Base-by-base conservation (phyloP, 139 green algal genomes). In the Coelastrella sp. region DNA sequence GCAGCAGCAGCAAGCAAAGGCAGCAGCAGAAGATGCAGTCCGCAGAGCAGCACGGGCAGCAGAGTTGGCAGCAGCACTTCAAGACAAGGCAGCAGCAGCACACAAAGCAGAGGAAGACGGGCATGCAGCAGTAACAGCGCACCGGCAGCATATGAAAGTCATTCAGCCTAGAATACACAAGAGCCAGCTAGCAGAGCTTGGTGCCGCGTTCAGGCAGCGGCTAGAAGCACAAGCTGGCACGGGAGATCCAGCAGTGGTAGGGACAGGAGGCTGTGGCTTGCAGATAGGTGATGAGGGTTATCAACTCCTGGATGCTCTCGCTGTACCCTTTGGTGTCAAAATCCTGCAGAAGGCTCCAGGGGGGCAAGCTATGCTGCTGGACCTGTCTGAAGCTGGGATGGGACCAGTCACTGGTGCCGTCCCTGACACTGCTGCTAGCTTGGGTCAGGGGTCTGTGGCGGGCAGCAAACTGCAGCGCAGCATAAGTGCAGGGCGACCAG, bases 1-100 rank as follows among this genome's bases (percentile, higher is more conserved):
- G 66, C 57, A 80, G 83, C 20, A 88, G 65, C 83, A 88, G 66
- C 83, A 88, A 68, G 83, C 83, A 5, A 74, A 57, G 6, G 83
- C 74, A 57, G 83, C 83, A 73, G 68, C 47, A n/a, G 54, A 88
- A 2, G 83, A 88, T 7, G 65, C 83, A 80, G 83, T 14, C 13
- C 47, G 68, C 22, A 74, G 83, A 14, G 83, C 20, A 68, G 83
- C 32, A 5, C 17, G 83, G 14, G 83, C 83, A 68, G 83, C 32
- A 66, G 32, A 80, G 54, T 60, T 88, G n/a, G 83, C 47, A 56
- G 65, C 83, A 80, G 83, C 83, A 54, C 17, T 68, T 7, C 65
- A 80, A 56, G 66, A 80, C 32, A 74, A 47, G 17, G 65, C 19
- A 65, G 83, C 60, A 73, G 65, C 23, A 56, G 47, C 22, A 47